These are phyloP conservation scores for Selaginella moellendorffii DNA, from an alignment of 75 land plant species.

Conservation along the genomic window DNA sequence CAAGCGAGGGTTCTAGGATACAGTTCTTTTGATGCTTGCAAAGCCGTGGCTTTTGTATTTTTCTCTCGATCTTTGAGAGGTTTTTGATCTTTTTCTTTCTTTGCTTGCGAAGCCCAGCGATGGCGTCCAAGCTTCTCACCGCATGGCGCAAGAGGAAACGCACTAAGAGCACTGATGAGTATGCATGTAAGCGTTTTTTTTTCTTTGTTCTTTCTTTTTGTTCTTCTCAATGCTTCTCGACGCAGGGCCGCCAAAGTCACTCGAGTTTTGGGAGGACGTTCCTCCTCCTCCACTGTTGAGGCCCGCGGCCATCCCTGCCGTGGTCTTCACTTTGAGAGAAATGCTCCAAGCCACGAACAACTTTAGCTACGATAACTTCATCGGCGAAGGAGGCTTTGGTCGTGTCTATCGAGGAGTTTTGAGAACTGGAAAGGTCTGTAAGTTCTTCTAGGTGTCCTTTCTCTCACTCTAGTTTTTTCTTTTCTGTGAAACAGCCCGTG, in stretches of 20 bases:
- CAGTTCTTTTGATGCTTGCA: too few species aligned
- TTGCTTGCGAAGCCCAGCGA: too few species aligned
- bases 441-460: not conserved
- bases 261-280: not conserved
- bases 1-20: too few species aligned
- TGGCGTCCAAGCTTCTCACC: not conserved
- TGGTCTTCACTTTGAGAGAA: slow-evolving; percentile 5
- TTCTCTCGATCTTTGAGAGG: too few species aligned
- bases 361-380: slow-evolving; percentile 9
- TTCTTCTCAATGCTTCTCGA: not conserved
- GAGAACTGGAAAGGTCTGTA: slow-evolving; percentile 1
- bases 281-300: not conserved
- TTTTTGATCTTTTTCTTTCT: too few species aligned
- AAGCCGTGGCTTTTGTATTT: too few species aligned
- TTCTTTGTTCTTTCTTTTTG: not conserved
- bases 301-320: not conserved
- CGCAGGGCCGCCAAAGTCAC: not conserved
- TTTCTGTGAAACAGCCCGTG: not conserved
- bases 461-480: too few species aligned
- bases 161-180: not conserved
- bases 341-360: not conserved
- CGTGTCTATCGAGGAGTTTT: slow-evolving; percentile 6
- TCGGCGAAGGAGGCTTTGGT: slow-evolving; percentile 8
- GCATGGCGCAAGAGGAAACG: not conserved
- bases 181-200: not conserved